Evolutionary conservation across 257 asterid genomes (phyloP), one percentile per base, ranked within the genome.

Genomic region (Datura wrightii): DNA sequence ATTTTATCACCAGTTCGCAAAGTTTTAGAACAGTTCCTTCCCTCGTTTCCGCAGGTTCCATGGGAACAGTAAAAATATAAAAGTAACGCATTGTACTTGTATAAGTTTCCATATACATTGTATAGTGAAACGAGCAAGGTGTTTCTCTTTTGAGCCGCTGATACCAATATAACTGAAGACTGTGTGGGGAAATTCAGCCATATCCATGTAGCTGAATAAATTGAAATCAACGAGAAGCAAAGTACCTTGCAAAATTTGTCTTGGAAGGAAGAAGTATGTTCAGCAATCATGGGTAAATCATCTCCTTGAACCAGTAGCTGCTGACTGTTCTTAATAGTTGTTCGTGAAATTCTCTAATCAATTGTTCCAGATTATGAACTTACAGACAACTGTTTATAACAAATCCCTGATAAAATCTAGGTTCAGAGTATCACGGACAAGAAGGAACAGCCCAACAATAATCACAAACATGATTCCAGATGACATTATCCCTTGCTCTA

Each of bases 401-500:
- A 95, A 72, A 84, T 92, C 98, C 81, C 84, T 94, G 85, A 97
- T 87, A 86, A 95, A 94, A 41, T 95, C 98, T 65, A 97, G 93
- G 88, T 93, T 95, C 78, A 97, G 87, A 1, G 99, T 97, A 86
- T 97, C 99, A 9, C 99, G 94, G 3, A 96, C 91, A 76, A 97
- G 95, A 86, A 97, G 99, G 88, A 89, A 91, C 4, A 95, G 71
- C 76, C 99, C 99, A 60, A 97, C 93, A 81, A 93, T 79, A 31
- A 95, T 3, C 82, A 95, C 98, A 69, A 94, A 82, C 86, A 82
- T 94, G 67, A 97, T 91, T 82, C 99, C 99, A 15, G 98, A 93
- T 7, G 98, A 95, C 98, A 92, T 95, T 34, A 97, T 97, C 78
- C 88, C 87, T 86, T 97, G 98, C 93, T 97, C 99, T 50, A 97